Percentiles rank a stretch among this genome's conserved stretches.
phyloP scores from a whole-genome alignment of 345 rosid genomes.

The Eucalyptus curtisii region DNA sequence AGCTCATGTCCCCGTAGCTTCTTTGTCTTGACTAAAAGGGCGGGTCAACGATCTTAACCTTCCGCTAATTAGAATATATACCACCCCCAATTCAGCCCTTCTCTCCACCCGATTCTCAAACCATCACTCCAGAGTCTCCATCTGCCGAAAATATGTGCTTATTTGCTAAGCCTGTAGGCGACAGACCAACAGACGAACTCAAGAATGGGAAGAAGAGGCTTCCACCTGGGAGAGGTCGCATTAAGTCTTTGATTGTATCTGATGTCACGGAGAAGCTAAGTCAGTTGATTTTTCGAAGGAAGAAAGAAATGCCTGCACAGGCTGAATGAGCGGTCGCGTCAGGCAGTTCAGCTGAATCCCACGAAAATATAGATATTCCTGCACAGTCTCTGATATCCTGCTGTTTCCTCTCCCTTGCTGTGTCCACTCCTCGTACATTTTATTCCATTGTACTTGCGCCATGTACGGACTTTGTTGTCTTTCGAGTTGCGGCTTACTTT shows the following conservation, averaged over 20 bases:
- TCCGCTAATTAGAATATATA: not conserved
- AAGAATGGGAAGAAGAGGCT: not conserved
- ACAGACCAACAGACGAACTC: not conserved
- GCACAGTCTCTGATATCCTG: not conserved
- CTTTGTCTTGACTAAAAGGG: not conserved
- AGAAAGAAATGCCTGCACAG: not conserved
- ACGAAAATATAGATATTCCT: not conserved
- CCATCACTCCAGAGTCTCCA: not conserved
- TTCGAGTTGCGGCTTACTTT: not conserved
- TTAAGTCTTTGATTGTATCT: not conserved
- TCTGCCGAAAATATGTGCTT: not conserved
- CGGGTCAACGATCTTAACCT: not conserved
- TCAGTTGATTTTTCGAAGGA: not conserved
- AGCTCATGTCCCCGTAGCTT: not conserved
- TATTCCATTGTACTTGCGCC: not conserved
- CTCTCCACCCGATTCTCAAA: not conserved
- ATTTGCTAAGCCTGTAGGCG: not conserved
- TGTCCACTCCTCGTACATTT: not conserved
- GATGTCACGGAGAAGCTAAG: not conserved
- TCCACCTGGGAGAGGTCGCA: not conserved
- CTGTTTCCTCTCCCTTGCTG: not conserved
- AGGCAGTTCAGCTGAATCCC: not conserved
- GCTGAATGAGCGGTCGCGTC: not conserved
- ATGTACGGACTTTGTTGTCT: not conserved
- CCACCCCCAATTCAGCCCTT: not conserved